phyloP scores from a whole-genome alignment of 495 filamentous ascomycete genomes.

The Xylaria venustula region DNA sequence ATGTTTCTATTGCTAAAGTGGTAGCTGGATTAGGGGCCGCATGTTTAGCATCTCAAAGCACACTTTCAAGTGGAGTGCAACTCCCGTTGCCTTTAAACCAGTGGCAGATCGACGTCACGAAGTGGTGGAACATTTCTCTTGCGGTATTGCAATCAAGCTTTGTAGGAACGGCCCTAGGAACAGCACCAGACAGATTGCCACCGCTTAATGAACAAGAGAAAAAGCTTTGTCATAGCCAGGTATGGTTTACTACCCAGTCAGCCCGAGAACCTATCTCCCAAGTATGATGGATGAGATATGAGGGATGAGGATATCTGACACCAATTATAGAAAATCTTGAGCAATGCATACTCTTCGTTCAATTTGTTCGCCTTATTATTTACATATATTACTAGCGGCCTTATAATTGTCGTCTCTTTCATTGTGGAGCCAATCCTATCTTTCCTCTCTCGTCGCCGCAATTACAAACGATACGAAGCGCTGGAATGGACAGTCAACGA shows the following conservation, averaged over 20 bases:
- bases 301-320: too few relatives aligned
- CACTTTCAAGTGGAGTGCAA: neutral
- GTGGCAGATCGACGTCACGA: conserved; percentile 7
- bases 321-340: neutral
- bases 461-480: neutral
- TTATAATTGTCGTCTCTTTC: neutral
- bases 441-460: neutral
- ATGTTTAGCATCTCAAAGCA: too few relatives aligned
- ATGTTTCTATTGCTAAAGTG: too few relatives aligned
- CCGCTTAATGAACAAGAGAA: neutral
- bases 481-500: neutral
- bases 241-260: neutral
- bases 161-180: too few relatives aligned
- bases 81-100: neutral
- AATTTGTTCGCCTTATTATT: neutral
- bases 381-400: neutral
- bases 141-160: neutral
- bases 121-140: neutral
- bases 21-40: too few relatives aligned
- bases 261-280: too few relatives aligned
- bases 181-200: neutral
- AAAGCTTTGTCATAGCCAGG: neutral
- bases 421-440: neutral
- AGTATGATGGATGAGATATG: too few relatives aligned
- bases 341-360: neutral